Base-by-base conservation (phyloP, 2,329 filamentous ascomycete species). In the Dendryphion nanum region DNA sequence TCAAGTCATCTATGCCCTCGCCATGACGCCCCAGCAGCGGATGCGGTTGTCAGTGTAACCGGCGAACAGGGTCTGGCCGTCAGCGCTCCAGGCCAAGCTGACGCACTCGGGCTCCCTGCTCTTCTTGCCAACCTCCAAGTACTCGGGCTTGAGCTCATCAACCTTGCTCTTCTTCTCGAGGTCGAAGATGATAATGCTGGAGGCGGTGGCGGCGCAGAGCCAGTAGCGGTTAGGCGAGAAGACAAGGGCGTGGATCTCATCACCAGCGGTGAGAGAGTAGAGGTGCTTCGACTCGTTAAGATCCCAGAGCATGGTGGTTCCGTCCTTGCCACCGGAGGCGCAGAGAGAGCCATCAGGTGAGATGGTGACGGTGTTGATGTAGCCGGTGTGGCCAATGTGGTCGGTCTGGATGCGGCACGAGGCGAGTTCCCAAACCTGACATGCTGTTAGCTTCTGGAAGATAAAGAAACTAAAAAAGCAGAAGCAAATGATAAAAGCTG, bases 121-220 rank as follows among this genome's bases (percentile, higher is more conserved):
- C 89, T 97, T 97, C 89, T 95, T 95, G 79, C 90, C 88, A 71
- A 89, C 85, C 71, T 89, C 82, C 69, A 89, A 80, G 80, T 93
- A 95, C 74, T 98, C 93, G 60, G 91, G 91, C 86, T 95, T 96
- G 74, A 98, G 85, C 84, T 97, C 93, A 67, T 97, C 91, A 69
- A 97, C 91, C 86, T 96, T 97, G 86, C 85, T 94, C 90, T 98
- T 98, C 90, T 98, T 98, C 89, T 98, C 93, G 61, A 98, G 84
- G 70, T 98, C 93, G 79, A 98, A 98, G 82, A 98, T 97, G 83
- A 96, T 96, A 83, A 98, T 97, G 82, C 83, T 89, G 78, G 82
- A 88, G 70, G 89, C 82, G 53, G 93, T 98, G 71, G 93, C 93
- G 70, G 93, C 93, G 83, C 93, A 98, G 63, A 98, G 85, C 93